Conservation (phyloP, 768 basidiomycete genomes). For the Lentinula guzmanii region DNA sequence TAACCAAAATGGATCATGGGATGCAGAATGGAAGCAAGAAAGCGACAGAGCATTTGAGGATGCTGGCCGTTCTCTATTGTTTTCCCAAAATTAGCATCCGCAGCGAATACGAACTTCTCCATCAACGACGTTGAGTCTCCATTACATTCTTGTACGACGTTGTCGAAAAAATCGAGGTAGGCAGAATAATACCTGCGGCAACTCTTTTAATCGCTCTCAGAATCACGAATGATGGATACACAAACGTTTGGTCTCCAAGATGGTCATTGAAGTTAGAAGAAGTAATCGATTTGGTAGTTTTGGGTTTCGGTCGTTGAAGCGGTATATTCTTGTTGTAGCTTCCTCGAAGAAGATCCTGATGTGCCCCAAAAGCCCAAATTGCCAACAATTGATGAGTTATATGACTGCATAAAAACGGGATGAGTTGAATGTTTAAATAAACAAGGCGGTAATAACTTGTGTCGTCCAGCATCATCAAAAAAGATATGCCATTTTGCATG, state of each 20-base stretch:
- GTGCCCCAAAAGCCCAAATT: slow-evolving; percentile 55
- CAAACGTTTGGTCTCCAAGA: slow-evolving; percentile 51
- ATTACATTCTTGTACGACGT: slow-evolving; percentile 25
- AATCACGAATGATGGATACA: not conserved
- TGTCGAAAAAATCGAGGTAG: slow-evolving; percentile 54
- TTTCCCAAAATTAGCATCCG: slow-evolving; percentile 37
- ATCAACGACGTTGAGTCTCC: slow-evolving; percentile 21
- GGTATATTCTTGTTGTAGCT: slow-evolving; percentile 31
- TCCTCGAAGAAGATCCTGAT: slow-evolving; percentile 27
- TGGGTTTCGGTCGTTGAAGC: slow-evolving; percentile 29
- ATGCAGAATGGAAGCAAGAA: slow-evolving; percentile 53
- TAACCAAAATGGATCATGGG: slow-evolving; percentile 61
- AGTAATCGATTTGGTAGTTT: slow-evolving; percentile 40
- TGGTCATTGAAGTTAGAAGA: slow-evolving; percentile 45
- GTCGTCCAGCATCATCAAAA: slow-evolving; percentile 31
- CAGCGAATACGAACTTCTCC: slow-evolving; percentile 61
- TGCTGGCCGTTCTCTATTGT: slow-evolving; percentile 21
- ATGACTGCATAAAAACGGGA: slow-evolving; percentile 30
- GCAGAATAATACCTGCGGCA: slow-evolving; percentile 45
- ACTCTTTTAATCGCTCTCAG: not conserved
- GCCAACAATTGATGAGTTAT: slow-evolving; percentile 52
- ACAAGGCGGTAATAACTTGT: slow-evolving; percentile 37
- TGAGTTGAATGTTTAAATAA: not conserved
- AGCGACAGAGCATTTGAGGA: slow-evolving; percentile 54
- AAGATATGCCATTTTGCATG: slow-evolving; percentile 43